These are phyloP conservation scores for Flaveria floridana DNA, from an alignment of 140 eudicot genomes.

Conservation along the genomic window DNA sequence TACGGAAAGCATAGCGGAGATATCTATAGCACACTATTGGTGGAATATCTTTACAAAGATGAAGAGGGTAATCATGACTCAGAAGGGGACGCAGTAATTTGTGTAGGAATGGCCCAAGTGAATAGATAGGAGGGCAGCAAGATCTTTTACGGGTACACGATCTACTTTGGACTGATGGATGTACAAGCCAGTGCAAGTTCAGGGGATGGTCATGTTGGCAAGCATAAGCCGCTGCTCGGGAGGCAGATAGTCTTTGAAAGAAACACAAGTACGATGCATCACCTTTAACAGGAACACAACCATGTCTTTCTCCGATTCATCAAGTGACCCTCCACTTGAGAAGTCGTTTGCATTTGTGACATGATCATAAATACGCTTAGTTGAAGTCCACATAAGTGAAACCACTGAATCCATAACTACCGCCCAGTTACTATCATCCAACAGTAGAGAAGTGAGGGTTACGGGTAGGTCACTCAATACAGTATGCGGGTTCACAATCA, in stretches of 20 bases:
- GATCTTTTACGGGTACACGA: too few species aligned
- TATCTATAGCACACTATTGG: not conserved
- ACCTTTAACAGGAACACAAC: slow-evolving; percentile 49
- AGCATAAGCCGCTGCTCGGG: slow-evolving; percentile 67
- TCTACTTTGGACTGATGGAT: not conserved
- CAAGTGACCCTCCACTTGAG: slow-evolving; percentile 37
- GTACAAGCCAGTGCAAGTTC: not conserved
- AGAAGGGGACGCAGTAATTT: not conserved
- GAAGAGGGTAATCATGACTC: not conserved
- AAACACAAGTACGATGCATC: slow-evolving; percentile 60
- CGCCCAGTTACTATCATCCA: slow-evolving; percentile 49
- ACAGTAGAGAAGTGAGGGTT: slow-evolving; percentile 66
- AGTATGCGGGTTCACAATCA: slow-evolving; percentile 45
- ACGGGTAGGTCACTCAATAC: slow-evolving; percentile 77
- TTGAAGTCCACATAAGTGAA: slow-evolving; percentile 58
- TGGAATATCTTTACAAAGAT: not conserved
- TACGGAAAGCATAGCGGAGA: not conserved
- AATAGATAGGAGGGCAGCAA: too few species aligned
- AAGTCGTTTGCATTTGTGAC: slow-evolving; percentile 21
- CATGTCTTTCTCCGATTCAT: slow-evolving; percentile 44
- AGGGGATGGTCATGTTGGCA: slow-evolving; percentile 60
- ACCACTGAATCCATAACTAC: slow-evolving; percentile 54
- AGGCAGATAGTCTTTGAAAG: slow-evolving; percentile 53
- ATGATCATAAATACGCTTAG: slow-evolving; percentile 59
- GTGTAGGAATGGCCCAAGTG: too few species aligned